These are phyloP conservation scores for Durio zibethinus DNA, from an alignment of 345 rosid species.

Conservation along the genomic window DNA sequence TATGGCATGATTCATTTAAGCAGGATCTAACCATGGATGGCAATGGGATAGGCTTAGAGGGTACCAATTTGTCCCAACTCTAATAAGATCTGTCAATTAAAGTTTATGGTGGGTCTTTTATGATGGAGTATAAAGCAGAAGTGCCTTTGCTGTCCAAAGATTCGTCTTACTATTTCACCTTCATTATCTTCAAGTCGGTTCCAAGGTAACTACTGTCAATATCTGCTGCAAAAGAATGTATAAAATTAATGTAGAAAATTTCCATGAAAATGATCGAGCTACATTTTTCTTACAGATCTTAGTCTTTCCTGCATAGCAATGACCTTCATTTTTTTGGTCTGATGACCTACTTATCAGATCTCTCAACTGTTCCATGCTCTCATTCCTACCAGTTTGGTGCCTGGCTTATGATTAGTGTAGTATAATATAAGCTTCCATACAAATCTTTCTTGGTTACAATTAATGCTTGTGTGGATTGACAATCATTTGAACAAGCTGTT, in stretches of 20 bases:
- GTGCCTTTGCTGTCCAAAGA: constrained; percentile 25
- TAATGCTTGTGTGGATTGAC: not conserved
- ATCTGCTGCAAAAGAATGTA: constrained; percentile 13
- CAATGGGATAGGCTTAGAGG: not conserved
- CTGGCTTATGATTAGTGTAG: not conserved
- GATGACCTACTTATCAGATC: not conserved
- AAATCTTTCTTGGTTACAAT: not conserved
- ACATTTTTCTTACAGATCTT: not conserved
- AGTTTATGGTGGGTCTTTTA: constrained; percentile 24
- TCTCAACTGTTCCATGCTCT: not conserved
- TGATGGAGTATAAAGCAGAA: constrained; percentile 24
- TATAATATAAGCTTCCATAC: not conserved
- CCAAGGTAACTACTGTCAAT: constrained; percentile 32
- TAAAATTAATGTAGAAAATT: not conserved
- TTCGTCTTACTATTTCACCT: constrained; percentile 21
- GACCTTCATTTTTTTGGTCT: not conserved
- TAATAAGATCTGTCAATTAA: not conserved
- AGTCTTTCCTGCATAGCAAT: not conserved
- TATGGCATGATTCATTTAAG: not conserved
- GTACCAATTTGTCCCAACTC: not conserved
- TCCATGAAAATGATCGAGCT: not conserved
- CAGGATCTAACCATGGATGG: not conserved
- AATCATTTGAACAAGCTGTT: not conserved
- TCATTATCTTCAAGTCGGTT: constrained; percentile 20
- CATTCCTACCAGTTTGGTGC: not conserved